Evolutionary conservation across 331 rosid genomes (phyloP).

Genomic region (Quercus lobata): DNA sequence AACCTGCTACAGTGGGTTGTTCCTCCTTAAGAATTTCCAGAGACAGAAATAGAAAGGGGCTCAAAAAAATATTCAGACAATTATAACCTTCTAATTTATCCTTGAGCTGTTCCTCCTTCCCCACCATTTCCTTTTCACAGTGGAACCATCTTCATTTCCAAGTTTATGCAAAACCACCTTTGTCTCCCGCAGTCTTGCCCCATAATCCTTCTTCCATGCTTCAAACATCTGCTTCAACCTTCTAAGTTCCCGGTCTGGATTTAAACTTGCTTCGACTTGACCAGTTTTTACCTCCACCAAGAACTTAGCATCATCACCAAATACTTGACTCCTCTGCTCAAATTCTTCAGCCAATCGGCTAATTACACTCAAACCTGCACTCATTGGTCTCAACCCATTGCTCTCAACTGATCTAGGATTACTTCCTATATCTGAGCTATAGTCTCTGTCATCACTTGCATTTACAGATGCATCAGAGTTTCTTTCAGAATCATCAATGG

Average conservation of each 20-base stretch:
- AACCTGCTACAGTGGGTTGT: slow-evolving; percentile 26
- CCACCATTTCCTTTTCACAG: slow-evolving; percentile 94
- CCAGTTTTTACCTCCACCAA: slow-evolving; percentile 99
- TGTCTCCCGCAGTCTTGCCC: slow-evolving; percentile 80
- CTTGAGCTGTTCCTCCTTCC: slow-evolving; percentile 89
- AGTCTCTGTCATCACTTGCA: slow-evolving; percentile 79
- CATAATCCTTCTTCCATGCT: slow-evolving; percentile 96
- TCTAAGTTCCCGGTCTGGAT: slow-evolving; percentile 90
- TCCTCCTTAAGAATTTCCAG: background rate
- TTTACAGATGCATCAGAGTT: slow-evolving; percentile 89
- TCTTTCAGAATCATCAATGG: slow-evolving; percentile 87
- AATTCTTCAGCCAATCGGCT: slow-evolving; percentile 95
- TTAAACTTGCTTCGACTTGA: slow-evolving; percentile 87
- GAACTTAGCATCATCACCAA: slow-evolving; percentile 98
- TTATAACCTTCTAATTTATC: slow-evolving; percentile 33
- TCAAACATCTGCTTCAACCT: slow-evolving; percentile 97
- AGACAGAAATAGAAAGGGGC: background rate
- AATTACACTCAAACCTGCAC: slow-evolving; percentile 93
- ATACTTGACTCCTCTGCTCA: slow-evolving; percentile 97
- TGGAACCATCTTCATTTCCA: slow-evolving; percentile 72
- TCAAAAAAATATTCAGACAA: background rate
- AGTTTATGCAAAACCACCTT: slow-evolving; percentile 79
- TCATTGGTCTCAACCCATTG: slow-evolving; percentile 90
- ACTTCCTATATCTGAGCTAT: slow-evolving; percentile 71
- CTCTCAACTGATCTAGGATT: slow-evolving; percentile 68